A percentile compares a stretch with the other conserved stretches of the same genome.
Conservation (phyloP, 805 yeast species). For the Wickerhamiella lipophila region DNA sequence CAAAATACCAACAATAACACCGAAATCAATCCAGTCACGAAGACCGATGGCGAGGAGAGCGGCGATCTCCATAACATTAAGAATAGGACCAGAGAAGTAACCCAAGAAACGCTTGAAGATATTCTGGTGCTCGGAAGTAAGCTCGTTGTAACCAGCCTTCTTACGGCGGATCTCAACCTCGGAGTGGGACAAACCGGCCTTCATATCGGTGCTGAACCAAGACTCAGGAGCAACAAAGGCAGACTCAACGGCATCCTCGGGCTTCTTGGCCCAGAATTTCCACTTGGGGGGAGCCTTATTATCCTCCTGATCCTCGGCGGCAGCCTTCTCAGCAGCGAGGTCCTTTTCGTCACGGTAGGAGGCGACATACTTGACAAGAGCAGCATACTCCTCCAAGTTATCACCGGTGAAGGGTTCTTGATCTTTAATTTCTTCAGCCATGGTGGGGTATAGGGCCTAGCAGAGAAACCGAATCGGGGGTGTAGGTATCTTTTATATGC, state of each 20-base stretch:
- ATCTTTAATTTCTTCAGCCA: conserved; percentile 23
- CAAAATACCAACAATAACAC: conserved; percentile 85
- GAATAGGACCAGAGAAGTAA: conserved; percentile 89
- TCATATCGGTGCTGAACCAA: conserved; percentile 66
- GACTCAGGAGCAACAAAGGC: conserved; percentile 55
- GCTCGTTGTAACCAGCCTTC: conserved; percentile 80
- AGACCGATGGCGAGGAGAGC: conserved; percentile 90
- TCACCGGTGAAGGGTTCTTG: conserved; percentile 31
- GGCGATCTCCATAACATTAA: conserved; percentile 94
- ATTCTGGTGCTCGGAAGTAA: conserved; percentile 78
- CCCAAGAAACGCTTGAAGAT: conserved; percentile 63
- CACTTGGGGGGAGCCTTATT: conserved; percentile 52
- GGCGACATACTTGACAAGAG: conserved; percentile 28
- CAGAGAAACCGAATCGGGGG: conserved; percentile 1
- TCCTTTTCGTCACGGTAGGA: conserved; percentile 30
- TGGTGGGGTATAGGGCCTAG: conserved; percentile 15
- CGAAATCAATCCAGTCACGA: conserved; percentile 97
- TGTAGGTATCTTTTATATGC: conserved; percentile 11
- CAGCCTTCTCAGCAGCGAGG: conserved; percentile 37
- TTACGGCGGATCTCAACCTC: conserved; percentile 76
- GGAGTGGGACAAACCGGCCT: conserved; percentile 58
- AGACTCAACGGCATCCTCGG: conserved; percentile 26
- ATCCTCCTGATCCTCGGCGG: conserved; percentile 47
- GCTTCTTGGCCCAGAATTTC: conserved; percentile 42
- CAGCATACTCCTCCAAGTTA: conserved; percentile 29